These are phyloP conservation scores for Lactarius tabidus DNA, from an alignment of 768 basidiomycete genomes.

Conservation along the genomic window DNA sequence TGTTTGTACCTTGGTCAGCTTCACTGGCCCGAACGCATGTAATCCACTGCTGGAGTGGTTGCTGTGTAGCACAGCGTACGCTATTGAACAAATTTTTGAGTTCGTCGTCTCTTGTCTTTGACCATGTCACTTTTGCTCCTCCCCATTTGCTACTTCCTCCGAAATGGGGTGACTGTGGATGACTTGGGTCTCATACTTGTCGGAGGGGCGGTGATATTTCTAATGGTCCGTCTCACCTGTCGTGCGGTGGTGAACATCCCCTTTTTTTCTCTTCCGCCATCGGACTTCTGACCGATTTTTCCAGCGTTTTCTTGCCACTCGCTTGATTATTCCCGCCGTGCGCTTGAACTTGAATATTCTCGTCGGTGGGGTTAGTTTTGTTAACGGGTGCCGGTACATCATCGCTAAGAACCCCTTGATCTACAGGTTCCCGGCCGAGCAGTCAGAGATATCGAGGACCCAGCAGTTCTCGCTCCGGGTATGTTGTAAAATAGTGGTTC, in stretches of 20 bases:
- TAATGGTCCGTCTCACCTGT: neutral
- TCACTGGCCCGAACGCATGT: neutral
- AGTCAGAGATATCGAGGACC: neutral
- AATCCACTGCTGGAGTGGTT: neutral
- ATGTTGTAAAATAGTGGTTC: neutral
- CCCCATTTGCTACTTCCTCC: neutral
- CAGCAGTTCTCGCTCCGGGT: neutral
- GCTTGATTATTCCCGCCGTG: neutral
- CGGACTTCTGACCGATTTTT: neutral
- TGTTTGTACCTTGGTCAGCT: neutral
- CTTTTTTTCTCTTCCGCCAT: neutral
- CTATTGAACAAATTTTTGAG: no score
- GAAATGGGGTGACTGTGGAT: conserved; percentile 4
- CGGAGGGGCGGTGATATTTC: neutral
- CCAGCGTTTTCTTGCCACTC: neutral
- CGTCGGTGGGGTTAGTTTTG: neutral
- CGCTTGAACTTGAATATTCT: neutral
- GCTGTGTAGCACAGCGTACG: neutral
- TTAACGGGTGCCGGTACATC: neutral
- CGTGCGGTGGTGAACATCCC: neutral
- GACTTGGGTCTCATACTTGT: neutral
- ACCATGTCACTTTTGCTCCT: neutral
- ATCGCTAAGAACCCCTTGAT: neutral
- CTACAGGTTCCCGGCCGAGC: neutral
- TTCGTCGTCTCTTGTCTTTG: neutral